Evolutionary conservation across 495 filamentous ascomycete genomes (phyloP), one percentile per base, ranked within the genome.

Genomic region (Talaromyces proteolyticus): DNA sequence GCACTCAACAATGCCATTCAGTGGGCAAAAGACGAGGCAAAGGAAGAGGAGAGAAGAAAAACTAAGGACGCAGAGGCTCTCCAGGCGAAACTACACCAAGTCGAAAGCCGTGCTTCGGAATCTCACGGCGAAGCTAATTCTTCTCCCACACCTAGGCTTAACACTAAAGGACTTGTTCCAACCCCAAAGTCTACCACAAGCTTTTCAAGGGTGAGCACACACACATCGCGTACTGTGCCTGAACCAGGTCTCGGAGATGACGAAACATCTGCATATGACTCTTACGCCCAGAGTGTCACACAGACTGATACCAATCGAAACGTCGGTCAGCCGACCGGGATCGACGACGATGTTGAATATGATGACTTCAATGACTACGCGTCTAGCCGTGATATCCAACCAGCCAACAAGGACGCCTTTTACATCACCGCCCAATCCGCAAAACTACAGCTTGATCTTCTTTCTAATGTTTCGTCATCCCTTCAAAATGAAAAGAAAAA

Each of bases 1-100:
- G 88, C 93, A 8, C 75, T 98, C 49, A 98, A 97, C 67, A 98
- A 98, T 67, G 91, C 93, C 22, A 98, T 98, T 47, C 93, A 96
- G 64, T 96, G 89, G 86, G 82, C 88, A 48, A 98, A 97, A 64
- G 93, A 98, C 60, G 94, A 97, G 66, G 91, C 89, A 6, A 90
- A 86, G 56, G 86, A 91, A 62, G 91, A 95, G 57, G 88, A 95
- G 53, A 79, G 71, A 46, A 80, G 87, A 49, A 83, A 83, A 29
- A 77, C 78, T 22, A 83, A 80, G 26, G 85, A 87, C 60, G 84
- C 83, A 1, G 89, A 94, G 58, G 73, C 84, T 18, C 65, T 96
- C 39, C 81, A 90, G 60, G 87, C 89, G 18, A 85, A 84, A 56
- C 77, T 81, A 19, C 82, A 84, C 18, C 76, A 81, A 57, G 57